Conservation (phyloP, 2,329 filamentous ascomycete species). For the Fusarium sp. region DNA sequence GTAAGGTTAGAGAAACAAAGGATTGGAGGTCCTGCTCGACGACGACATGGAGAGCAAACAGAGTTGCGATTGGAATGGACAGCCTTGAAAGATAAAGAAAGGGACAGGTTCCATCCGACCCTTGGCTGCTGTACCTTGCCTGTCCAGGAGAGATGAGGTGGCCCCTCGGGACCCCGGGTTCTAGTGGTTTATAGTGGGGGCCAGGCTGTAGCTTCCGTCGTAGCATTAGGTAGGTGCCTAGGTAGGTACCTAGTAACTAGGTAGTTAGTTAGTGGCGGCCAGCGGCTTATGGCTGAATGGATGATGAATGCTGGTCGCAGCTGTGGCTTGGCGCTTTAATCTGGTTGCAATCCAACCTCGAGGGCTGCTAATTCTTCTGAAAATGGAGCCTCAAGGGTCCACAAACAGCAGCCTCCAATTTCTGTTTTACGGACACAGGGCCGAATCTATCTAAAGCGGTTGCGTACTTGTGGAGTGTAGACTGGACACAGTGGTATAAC, state of each 20-base stretch:
- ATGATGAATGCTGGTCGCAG: constrained; percentile 20
- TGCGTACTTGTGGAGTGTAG: background rate
- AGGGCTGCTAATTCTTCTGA: constrained; percentile 15
- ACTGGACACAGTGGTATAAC: background rate
- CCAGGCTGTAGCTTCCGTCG: constrained; percentile 24
- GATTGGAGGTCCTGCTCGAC: constrained; percentile 9
- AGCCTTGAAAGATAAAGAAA: constrained; percentile 13
- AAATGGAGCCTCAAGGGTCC: constrained; percentile 20
- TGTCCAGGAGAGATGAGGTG: constrained; percentile 39
- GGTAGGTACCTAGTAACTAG: no score
- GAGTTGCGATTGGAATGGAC: constrained; percentile 38
- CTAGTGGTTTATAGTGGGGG: constrained; percentile 17
- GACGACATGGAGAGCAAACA: constrained; percentile 22
- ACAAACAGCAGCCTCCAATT: constrained; percentile 31
- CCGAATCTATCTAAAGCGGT: constrained; percentile 1
- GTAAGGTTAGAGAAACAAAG: constrained; percentile 16
- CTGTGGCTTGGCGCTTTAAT: constrained; percentile 25
- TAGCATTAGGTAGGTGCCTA: constrained; percentile 4
- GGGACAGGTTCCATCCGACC: constrained; percentile 11
- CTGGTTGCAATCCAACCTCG: constrained; percentile 7
- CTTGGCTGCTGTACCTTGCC: constrained; percentile 4
- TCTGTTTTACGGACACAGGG: background rate
- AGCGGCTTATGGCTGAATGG: background rate
- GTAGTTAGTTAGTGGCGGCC: constrained; percentile 1
- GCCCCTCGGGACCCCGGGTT: constrained; percentile 39